Conservation (phyloP, 2,329 filamentous ascomycete genomes). For the Calycina herbarum region DNA sequence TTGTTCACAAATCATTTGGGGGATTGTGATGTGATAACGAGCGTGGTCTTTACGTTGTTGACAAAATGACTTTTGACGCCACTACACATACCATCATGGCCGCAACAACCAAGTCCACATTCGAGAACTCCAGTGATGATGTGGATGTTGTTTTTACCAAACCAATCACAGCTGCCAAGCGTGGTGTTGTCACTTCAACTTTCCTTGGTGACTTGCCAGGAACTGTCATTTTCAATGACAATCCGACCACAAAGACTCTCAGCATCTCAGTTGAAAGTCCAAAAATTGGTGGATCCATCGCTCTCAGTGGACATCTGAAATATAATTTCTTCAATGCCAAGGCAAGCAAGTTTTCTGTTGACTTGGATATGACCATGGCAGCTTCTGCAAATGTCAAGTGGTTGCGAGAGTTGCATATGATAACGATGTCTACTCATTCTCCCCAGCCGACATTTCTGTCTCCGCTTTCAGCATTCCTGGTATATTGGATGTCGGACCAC, state of each 20-base stretch:
- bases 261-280: background rate
- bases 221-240: background rate
- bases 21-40: background rate
- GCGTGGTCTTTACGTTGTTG: constrained; percentile 1
- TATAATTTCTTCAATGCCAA: constrained; percentile 2
- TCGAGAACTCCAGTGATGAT: background rate
- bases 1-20: constrained; percentile 8
- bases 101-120: background rate
- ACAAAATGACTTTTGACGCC: background rate
- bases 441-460: constrained; percentile 1
- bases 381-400: constrained; percentile 1
- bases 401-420: background rate
- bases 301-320: constrained; percentile 3
- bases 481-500: constrained; percentile 6
- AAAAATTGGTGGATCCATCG: background rate
- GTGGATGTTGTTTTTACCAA: background rate
- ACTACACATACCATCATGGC: background rate
- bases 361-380: background rate
- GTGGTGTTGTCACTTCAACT: background rate
- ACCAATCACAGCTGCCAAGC: background rate
- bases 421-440: background rate
- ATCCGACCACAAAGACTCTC: background rate
- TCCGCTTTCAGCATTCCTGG: constrained; percentile 7
- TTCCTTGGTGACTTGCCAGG: background rate
- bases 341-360: background rate